Conservation (phyloP, 1,139 yeast genomes). For the Scheffersomyces cryptocercus region DNA sequence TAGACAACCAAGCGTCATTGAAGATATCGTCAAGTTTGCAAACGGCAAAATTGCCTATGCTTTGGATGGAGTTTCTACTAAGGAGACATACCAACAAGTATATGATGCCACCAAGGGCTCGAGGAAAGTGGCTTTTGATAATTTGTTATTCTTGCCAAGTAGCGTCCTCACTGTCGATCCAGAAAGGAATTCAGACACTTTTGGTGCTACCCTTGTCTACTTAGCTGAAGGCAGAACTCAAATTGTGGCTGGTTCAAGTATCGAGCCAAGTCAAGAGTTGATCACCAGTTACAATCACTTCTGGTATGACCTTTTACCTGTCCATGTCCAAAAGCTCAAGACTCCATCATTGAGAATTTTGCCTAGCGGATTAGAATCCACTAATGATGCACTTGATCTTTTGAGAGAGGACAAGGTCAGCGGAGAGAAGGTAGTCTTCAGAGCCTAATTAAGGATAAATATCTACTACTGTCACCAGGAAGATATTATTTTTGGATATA, state of each 20-base stretch:
- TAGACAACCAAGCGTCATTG: conserved; percentile 52
- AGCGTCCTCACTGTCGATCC: conserved; percentile 8
- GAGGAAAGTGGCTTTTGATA: conserved; percentile 28
- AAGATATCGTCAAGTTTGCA: conserved; percentile 44
- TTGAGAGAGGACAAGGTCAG: conserved; percentile 24
- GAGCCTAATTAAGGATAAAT: conserved; percentile 1
- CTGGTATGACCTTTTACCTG: conserved; percentile 26
- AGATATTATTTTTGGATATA: no score
- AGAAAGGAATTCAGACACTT: conserved; percentile 20
- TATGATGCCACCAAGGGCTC: conserved; percentile 45
- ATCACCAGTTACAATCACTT: conserved; percentile 16
- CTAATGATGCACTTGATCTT: conserved; percentile 28
- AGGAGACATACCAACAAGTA: conserved; percentile 38
- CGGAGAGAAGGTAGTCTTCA: conserved; percentile 30
- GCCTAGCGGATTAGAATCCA: conserved; percentile 25
- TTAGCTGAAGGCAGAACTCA: conserved; percentile 28
- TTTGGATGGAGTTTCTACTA: conserved; percentile 53
- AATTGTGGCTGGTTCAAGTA: conserved; percentile 10
- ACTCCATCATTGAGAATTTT: conserved; percentile 26
- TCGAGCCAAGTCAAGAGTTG: conserved; percentile 21
- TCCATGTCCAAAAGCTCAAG: conserved; percentile 16
- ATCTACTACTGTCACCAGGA: no score
- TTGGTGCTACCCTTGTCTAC: conserved; percentile 38
- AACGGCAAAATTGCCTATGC: conserved; percentile 49
- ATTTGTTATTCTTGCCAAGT: conserved; percentile 13